A percentile compares a stretch with the other conserved stretches of the same genome.
These are phyloP conservation scores for Cardamine occulta DNA, from an alignment of 345 rosid genomes.

Conservation along the genomic window DNA sequence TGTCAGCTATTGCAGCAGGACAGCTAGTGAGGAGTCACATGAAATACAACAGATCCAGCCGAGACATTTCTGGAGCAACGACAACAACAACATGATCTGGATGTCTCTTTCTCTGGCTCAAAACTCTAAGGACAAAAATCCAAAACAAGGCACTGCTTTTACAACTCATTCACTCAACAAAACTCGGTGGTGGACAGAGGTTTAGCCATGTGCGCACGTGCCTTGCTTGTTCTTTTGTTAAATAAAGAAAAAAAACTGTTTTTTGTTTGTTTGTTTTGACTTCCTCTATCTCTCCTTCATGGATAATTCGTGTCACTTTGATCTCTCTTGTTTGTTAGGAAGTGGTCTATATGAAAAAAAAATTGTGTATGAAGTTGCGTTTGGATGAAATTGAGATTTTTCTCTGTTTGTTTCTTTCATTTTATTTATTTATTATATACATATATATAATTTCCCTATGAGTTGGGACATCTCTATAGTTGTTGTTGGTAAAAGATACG, in stretches of 20 bases:
- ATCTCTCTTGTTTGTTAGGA: slow-evolving; percentile 42
- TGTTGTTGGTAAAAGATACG: slow-evolving; percentile 30
- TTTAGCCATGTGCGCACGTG: slow-evolving; percentile 38
- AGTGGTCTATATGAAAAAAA: slow-evolving; percentile 26
- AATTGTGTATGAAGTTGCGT: slow-evolving; percentile 35
- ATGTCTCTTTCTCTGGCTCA: slow-evolving; percentile 10
- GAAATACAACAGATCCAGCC: slow-evolving; percentile 90
- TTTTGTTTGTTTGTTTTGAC: slow-evolving; percentile 32
- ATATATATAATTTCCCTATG: neutral
- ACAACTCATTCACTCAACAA: slow-evolving; percentile 41
- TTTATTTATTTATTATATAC: neutral
- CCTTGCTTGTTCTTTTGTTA: slow-evolving; percentile 34
- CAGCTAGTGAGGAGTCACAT: slow-evolving; percentile 87
- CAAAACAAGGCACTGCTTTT: slow-evolving; percentile 26
- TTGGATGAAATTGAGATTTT: slow-evolving; percentile 13
- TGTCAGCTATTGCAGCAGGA: slow-evolving; percentile 93
- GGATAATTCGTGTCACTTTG: slow-evolving; percentile 44
- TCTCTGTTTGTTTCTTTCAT: slow-evolving; percentile 23
- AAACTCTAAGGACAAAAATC: slow-evolving; percentile 26
- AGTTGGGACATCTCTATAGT: slow-evolving; percentile 32
- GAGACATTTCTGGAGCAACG: slow-evolving; percentile 53
- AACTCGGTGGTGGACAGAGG: slow-evolving; percentile 21
- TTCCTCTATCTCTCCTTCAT: slow-evolving; percentile 19
- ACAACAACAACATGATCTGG: slow-evolving; percentile 27
- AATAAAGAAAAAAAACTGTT: slow-evolving; percentile 21